Base-by-base conservation (phyloP, 805 yeast species). In the Metschnikowia lochheadii region DNA sequence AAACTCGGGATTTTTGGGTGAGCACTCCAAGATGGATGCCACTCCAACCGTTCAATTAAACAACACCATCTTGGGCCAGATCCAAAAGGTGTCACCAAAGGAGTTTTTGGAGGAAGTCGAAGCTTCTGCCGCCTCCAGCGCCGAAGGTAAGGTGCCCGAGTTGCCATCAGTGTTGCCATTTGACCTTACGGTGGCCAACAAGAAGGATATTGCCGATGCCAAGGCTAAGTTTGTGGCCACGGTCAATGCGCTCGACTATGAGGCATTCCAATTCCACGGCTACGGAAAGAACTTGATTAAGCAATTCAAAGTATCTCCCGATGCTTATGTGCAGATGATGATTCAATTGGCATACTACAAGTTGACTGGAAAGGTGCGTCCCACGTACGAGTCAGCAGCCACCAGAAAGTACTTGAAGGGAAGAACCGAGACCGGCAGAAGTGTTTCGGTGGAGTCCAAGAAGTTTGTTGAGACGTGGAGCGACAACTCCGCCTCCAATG, bases 11-110 rank as follows among this genome's bases (percentile, higher is more conserved):
- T 92, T 91, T 73, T 71, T 90, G 64, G 97, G 96, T 55, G 99
- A 92, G 74, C 99, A 92, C 75, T 89, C 97, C 20, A 87, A 82
- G 75, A 92, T 92, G 98, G 99, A 92, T 69, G 99, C 98, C 55
- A 89, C 97, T 8, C 96, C 97, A 64, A 92, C 96, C 31, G 82
- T 89, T 62, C 83, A 89, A 56, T 73, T 92, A 72, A 92, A 92
- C 68, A 89, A 89, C 69, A 83, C 76, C 63, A 76, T 92, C 37
- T 76, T 83, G 56, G 76, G 76, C 48, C 78, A 81, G 58, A 69
- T 91, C 50, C 54, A 67, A 50, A 77, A 80, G 62, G 65, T 80
- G 62, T 70, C 80, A 49, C 72, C 76, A 1, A 53, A 54, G 13
- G 57, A 51, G 4, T 63, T 74, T 18, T 39, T 72, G 51, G 48